Evolutionary conservation across 768 basidiomycete genomes (phyloP), one percentile per base, ranked within the genome.

Genomic region (Amanita muscaria): DNA sequence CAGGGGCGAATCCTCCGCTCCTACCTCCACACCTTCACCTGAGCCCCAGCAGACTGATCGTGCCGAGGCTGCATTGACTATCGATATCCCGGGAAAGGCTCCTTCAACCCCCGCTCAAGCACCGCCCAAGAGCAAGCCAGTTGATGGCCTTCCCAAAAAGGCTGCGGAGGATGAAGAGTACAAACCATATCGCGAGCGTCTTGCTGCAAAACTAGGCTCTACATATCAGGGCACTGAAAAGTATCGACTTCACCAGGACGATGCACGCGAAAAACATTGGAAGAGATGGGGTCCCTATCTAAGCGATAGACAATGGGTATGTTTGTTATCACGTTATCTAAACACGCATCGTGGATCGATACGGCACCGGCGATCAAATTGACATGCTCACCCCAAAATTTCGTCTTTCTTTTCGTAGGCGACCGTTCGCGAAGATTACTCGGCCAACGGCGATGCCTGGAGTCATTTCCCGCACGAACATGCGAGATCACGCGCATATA

Each of bases 261-360:
- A 75, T 47, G 69, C 72, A 40, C 83, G 78, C 53, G 81, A 88
- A 52, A 74, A 74, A 40, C 93, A 98, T 63, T 99, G 96, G 96
- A 98, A 98, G 66, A 75, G 89, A 54, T 98, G 94, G 94, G 96
- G 96, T 15, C 96, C 96, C 12, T 99, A 99, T 68, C 75, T 99
- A 42, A 84, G 83, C 47, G 96, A 99, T 64, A 75, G 96, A 47
- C 96, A 98, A 72, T 99, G 96, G 96, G 94, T 90, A 49, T 51
- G 83, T 12, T 12, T 60, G n/a, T n/a, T n/a, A n/a, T n/a, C 14
- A 43, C 50, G 18, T 35, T 24, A 39, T 19, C 38, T 12, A 38
- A 41, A 15, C 36, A 3, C 27, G 41, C 30, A 10, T 29, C 40
- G 45, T 44, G 35, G 27, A 30, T 24, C 30, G 41, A 32, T 37